A percentile compares a stretch with the other conserved stretches of the same genome.
Evolutionary conservation across 2,329 filamentous ascomycete species (phyloP).

Genomic region (Ramichloridium luteum): DNA sequence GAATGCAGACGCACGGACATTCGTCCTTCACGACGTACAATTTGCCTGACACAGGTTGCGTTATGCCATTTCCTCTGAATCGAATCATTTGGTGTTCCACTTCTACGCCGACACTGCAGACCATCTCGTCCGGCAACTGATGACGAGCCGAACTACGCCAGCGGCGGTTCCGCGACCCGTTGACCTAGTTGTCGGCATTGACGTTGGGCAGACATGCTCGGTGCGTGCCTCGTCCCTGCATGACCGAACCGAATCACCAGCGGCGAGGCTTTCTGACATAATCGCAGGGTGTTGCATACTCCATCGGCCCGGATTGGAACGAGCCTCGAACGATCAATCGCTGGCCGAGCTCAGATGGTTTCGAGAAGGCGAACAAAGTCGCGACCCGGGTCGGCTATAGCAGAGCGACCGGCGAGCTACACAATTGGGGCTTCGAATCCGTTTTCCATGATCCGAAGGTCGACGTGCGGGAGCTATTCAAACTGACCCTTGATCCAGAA

Average conservation of each 20-base stretch:
- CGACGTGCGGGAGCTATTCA: constrained; percentile 5
- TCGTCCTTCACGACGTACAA: too few relatives aligned
- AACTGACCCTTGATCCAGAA: constrained; percentile 4
- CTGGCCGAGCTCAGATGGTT: constrained; percentile 4
- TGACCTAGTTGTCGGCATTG: constrained; percentile 10
- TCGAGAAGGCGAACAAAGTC: constrained; percentile 6
- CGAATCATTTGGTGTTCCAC: too few relatives aligned
- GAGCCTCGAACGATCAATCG: constrained; percentile 3
- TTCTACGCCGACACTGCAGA: too few relatives aligned
- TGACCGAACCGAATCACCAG: not conserved
- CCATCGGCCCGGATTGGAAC: constrained; percentile 7
- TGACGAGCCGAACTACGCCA: too few relatives aligned
- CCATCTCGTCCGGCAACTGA: too few relatives aligned
- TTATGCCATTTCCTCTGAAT: too few relatives aligned
- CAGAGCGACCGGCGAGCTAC: not conserved
- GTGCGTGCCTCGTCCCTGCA: constrained; percentile 2
- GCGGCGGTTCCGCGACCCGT: too few relatives aligned
- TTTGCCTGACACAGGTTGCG: too few relatives aligned
- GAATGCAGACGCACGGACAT: too few relatives aligned
- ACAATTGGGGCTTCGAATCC: constrained; percentile 6
- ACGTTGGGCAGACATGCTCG: constrained; percentile 8
- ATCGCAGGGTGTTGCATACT: constrained; percentile 8
- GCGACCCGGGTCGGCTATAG: constrained; percentile 5
- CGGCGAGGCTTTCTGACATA: too few relatives aligned
- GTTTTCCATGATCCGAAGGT: constrained; percentile 1